Conservation (phyloP, 2,329 filamentous ascomycete species). For the Fusarium cicatricum region DNA sequence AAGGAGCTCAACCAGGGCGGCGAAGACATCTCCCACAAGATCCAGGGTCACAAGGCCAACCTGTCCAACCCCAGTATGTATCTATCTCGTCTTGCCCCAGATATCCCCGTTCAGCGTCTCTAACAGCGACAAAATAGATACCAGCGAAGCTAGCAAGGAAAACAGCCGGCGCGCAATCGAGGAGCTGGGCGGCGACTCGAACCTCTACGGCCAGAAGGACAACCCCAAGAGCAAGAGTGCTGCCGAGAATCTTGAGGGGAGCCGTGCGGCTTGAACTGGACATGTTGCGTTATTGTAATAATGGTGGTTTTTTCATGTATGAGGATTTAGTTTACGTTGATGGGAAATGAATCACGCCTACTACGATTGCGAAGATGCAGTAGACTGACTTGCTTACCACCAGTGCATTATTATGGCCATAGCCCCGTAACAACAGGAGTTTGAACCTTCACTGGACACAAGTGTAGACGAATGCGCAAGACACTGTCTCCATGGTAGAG, state of each 20-base stretch:
- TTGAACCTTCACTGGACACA: no score
- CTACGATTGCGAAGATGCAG: no score
- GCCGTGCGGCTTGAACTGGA: conserved; percentile 36
- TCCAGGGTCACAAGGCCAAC: conserved; percentile 57
- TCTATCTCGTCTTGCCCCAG: background rate
- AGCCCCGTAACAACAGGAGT: no score
- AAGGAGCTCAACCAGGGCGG: conserved; percentile 47
- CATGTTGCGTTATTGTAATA: no score
- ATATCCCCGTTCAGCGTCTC: background rate
- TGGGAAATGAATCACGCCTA: no score
- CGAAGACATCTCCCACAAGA: conserved; percentile 41
- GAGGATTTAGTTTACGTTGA: no score
- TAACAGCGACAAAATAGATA: conserved; percentile 45
- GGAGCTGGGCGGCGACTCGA: conserved; percentile 52
- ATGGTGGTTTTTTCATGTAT: no score
- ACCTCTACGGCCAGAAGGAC: conserved; percentile 53
- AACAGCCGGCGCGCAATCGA: conserved; percentile 52
- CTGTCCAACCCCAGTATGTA: conserved; percentile 55
- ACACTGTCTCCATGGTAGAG: no score
- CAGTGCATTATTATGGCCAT: no score
- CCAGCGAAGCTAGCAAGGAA: conserved; percentile 55
- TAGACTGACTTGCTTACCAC: no score
- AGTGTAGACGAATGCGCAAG: no score
- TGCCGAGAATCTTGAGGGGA: conserved; percentile 51
- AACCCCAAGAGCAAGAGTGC: conserved; percentile 53